Percentiles rank a stretch among this genome's conserved stretches.
These are phyloP conservation scores for Pythium grandisporangium DNA, from an alignment of 352 stramenopile species.

Conservation along the genomic window DNA sequence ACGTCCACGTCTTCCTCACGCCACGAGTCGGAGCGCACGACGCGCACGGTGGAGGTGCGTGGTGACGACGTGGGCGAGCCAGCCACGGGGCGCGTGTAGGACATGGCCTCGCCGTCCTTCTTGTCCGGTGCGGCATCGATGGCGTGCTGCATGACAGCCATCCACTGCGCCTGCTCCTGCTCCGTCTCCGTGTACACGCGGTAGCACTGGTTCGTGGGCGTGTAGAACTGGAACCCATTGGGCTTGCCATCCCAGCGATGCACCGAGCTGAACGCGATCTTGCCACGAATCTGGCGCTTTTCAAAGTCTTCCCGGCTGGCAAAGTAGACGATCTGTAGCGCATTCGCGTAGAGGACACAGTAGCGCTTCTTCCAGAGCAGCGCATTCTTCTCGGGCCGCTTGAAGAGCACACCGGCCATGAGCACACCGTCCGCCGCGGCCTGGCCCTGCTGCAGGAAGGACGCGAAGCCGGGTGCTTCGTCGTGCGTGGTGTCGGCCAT, in stretches of 20 bases:
- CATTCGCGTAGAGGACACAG: constrained; percentile 61
- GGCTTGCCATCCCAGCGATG: constrained; percentile 82
- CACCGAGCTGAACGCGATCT: constrained; percentile 74
- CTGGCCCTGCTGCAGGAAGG: constrained; percentile 13
- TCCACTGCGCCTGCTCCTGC: constrained; percentile 59
- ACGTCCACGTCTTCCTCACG: constrained; percentile 69
- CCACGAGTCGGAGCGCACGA: constrained; percentile 65
- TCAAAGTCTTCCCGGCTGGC: constrained; percentile 64
- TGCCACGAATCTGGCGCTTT: constrained; percentile 63
- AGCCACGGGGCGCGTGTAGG: constrained; percentile 59
- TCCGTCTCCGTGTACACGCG: constrained; percentile 74
- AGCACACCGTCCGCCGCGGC: constrained; percentile 34
- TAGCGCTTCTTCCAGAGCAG: constrained; percentile 85
- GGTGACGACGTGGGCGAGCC: constrained; percentile 56
- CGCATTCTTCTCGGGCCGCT: constrained; percentile 76
- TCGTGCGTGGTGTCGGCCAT: constrained; percentile 13
- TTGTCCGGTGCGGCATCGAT: constrained; percentile 63
- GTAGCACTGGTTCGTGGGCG: constrained; percentile 75
- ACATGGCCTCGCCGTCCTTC: constrained; percentile 47
- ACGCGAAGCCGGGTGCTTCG: too few species aligned
- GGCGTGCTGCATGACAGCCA: constrained; percentile 55
- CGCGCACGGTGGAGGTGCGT: constrained; percentile 21
- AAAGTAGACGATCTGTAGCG: constrained; percentile 80
- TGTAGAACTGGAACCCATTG: constrained; percentile 85
- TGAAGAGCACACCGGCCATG: constrained; percentile 68